Conservation (phyloP, 192 early-diverging fungal genomes). For the Coemansia sp. region DNA sequence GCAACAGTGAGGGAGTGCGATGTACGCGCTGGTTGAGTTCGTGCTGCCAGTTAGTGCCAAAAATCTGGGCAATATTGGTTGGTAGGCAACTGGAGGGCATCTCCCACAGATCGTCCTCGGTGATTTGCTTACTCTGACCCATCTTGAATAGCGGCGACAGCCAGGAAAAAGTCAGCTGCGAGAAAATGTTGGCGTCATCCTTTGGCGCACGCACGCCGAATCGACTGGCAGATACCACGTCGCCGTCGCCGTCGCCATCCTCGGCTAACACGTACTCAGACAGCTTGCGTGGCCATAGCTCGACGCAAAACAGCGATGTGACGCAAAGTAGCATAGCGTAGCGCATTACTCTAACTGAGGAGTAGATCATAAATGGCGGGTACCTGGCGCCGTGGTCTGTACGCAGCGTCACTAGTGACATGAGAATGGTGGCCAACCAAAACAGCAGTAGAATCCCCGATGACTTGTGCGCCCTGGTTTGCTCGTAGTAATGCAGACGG, state of each 20-base stretch:
- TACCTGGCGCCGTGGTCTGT: constrained; percentile 10
- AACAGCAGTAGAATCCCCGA: constrained; percentile 32
- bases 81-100: constrained; percentile 65
- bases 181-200: constrained; percentile 79
- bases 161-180: constrained; percentile 82
- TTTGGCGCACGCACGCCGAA: constrained; percentile 61
- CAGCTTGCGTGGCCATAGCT: constrained; percentile 33
- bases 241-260: not conserved
- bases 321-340: constrained; percentile 10
- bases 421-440: constrained; percentile 19
- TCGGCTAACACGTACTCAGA: constrained; percentile 19
- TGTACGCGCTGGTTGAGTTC: constrained; percentile 59
- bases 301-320: constrained; percentile 15
- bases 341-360: constrained; percentile 4
- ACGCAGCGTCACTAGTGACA: constrained; percentile 25
- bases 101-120: constrained; percentile 74
- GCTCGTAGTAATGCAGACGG: constrained; percentile 28
- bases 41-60: constrained; percentile 68
- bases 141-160: constrained; percentile 80
- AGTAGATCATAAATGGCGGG: not conserved
- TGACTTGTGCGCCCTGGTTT: constrained; percentile 16
- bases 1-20: constrained; percentile 64
- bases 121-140: constrained; percentile 71
- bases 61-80: constrained; percentile 59
- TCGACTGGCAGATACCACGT: not conserved